Evolutionary conservation across 208 protist genomes (phyloP).

Genomic region (Acanthamoeba royreba): DNA sequence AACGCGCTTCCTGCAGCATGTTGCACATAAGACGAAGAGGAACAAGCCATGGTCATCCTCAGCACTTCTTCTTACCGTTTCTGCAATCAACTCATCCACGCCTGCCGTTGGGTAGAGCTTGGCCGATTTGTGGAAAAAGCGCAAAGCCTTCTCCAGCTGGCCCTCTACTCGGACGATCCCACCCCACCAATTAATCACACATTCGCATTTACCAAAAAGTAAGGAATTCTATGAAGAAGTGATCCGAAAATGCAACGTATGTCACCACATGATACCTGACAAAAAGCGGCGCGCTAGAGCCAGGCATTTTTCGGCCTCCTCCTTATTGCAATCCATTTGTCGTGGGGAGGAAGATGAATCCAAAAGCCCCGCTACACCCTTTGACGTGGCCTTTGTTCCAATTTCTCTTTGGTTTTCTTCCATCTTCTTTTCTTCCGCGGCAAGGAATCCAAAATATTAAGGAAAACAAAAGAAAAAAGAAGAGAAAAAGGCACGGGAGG

Average conservation of each 20-base stretch:
- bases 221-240: too few species aligned
- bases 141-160: background rate
- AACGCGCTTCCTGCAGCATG: too few species aligned
- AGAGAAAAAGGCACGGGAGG: background rate
- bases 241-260: too few species aligned
- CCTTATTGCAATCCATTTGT: background rate
- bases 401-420: background rate
- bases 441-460: background rate
- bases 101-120: background rate
- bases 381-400: background rate
- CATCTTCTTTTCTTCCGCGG: background rate
- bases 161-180: background rate
- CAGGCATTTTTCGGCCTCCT: background rate
- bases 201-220: background rate
- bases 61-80: too few species aligned
- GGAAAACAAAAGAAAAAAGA: background rate
- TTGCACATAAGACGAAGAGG: background rate
- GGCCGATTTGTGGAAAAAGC: background rate
- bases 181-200: background rate
- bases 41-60: too few species aligned
- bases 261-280: background rate
- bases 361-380: background rate
- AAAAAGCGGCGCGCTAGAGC: background rate
- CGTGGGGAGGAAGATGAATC: too few species aligned
- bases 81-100: background rate